Evolutionary conservation across 2,329 filamentous ascomycete species (phyloP).

Genomic region (Podosphaera aphanis): DNA sequence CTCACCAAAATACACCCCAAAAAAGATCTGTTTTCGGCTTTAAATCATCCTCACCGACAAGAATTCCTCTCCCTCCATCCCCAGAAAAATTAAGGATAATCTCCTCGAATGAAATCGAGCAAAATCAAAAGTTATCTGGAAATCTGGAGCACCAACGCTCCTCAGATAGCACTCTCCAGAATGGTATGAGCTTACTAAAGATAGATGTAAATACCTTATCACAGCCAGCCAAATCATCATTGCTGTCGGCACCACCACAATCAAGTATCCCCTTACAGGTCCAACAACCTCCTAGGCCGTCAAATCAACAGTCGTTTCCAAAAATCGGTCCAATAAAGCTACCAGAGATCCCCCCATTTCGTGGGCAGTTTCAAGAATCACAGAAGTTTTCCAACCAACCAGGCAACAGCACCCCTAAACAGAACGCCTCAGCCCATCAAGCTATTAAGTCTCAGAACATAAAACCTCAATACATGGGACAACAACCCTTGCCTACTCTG

Average conservation of each 20-base stretch:
- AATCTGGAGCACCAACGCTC: constrained; percentile 37
- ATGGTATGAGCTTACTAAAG: constrained; percentile 34
- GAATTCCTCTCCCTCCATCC: constrained; percentile 35
- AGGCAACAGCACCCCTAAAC: constrained; percentile 11
- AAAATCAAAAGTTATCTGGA: constrained; percentile 22
- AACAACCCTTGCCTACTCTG: constrained; percentile 14
- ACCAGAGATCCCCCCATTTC: constrained; percentile 17
- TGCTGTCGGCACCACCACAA: not conserved
- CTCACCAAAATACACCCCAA: constrained; percentile 36
- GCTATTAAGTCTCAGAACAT: constrained; percentile 10
- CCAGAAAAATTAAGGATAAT: constrained; percentile 29
- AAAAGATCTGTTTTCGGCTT: constrained; percentile 25
- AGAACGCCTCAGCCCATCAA: constrained; percentile 7
- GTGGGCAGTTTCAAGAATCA: constrained; percentile 11
- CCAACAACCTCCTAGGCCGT: constrained; percentile 8
- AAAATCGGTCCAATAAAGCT: constrained; percentile 17
- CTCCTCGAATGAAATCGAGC: constrained; percentile 15
- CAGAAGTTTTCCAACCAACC: constrained; percentile 15
- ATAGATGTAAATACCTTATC: constrained; percentile 17
- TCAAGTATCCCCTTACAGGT: not conserved
- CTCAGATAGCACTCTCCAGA: constrained; percentile 37
- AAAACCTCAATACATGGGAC: constrained; percentile 10
- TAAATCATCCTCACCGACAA: constrained; percentile 26
- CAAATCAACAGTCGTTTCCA: constrained; percentile 16
- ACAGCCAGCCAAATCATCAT: constrained; percentile 8